Base-by-base conservation (phyloP, 495 filamentous ascomycete genomes). In the Trichoderma asperelloides region DNA sequence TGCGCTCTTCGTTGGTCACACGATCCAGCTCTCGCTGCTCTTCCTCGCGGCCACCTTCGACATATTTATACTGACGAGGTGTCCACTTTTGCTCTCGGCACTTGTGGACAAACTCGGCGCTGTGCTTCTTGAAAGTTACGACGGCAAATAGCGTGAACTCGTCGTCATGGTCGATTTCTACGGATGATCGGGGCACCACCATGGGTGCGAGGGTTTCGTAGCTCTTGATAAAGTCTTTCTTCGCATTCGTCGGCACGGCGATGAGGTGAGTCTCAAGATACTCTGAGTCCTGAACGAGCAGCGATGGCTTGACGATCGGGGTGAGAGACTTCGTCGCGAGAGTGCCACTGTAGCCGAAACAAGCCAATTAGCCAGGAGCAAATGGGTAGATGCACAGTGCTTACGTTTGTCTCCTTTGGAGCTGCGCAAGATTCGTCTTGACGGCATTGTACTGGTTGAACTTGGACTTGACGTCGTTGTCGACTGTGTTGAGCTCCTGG, bases 241-340 rank as follows among this genome's bases (percentile, higher is more conserved):
- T 82, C 66, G 87, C 79, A 69, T 84, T 84, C 21, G 82, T 85
- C 2, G 95, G 95, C 4, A 98, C 91, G 33, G 89, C 95, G 70
- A 98, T 80, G 13, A 98, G 86, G 73, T 97, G 93, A 23, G 93
- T 97, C 78, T 97, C 92, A 70, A 98, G 86, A 80, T 96, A 98
- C 79, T 98, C 96, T 55, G 92, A 96, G 73, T 96, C 85, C 73
- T 89, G 90, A 66, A 97, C 85, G 43, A 98, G 83, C 66, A 88
- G 76, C 65, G 81, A 81, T 23, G 93, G 92, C 71, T 91, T 83
- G 71, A 98, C 88, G 67, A 98, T 85, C 2, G 91, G 86, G n/a
- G 90, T 85, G 71, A 98, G 90, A 47, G 93, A 97, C 72, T 92
- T 93, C 68, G 92, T 96, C 37, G 93, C 85, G 62, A 98, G 91